Evolutionary conservation across 768 basidiomycete species (phyloP), one percentile per base, ranked within the genome.

Genomic region (Russula sp.): DNA sequence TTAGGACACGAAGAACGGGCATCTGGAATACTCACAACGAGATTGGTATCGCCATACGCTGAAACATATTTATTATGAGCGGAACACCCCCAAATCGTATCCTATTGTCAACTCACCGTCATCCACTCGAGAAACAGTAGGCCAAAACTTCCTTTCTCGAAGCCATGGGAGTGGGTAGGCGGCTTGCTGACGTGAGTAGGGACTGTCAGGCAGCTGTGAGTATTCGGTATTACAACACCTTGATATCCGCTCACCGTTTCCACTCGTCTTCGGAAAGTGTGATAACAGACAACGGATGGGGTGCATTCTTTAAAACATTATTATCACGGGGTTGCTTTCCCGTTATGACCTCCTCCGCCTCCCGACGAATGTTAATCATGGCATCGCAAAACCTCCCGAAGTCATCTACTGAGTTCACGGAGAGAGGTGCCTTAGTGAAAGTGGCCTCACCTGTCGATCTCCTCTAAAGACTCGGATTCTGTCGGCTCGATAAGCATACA

Each of bases 401-500:
- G 22, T 58, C 22, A 2, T 55, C 50, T 40, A 0, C 34, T 13
- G 49, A 32, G 18, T 22, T 16, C 47, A 55, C 0, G 32, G 35
- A 13, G 34, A 22, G 18, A 22, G 18, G 62, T 58, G 20, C 32
- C 8, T 18, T 18, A n/a, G 10, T 37, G 27, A 51, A 7, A 4
- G 31, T 9, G 27, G 27, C 68, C 76, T 52, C 64, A 90, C 85
- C 88, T 83, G 71, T 98, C 93, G 57, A 98, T 83, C 73, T 98
- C 96, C 64, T 94, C 89, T 34, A 97, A 80, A 0, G 91, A 85
- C 76, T 98, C 96, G 0, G 92, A 95, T 74, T 98, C 96, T 2
- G 96, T 98, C 6, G 96, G 96, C 75, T 98, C 96, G 66, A 98
- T 97, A 57, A 97, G 81, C 92, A 97, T 97, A 71, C 91, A 95